A percentile compares a stretch with the other conserved stretches of the same genome.
phyloP scores from a whole-genome alignment of 2,329 filamentous ascomycete species.

The Colletotrichum liaoningense region DNA sequence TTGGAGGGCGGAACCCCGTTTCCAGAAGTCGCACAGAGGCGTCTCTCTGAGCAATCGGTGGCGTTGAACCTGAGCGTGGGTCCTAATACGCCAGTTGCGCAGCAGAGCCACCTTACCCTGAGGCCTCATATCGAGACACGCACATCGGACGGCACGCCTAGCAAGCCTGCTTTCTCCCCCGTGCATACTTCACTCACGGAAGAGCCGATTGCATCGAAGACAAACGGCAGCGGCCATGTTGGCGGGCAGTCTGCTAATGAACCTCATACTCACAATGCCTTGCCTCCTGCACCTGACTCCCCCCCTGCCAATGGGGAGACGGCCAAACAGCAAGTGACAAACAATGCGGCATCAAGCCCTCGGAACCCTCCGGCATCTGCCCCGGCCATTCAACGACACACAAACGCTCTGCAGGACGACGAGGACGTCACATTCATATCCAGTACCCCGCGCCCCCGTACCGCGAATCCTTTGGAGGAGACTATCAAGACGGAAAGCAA shows the following conservation, averaged over 20 bases:
- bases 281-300: not conserved
- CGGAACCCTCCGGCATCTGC: not conserved
- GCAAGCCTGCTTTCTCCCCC: not conserved
- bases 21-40: not conserved
- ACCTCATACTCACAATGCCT: not conserved
- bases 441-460: conserved; percentile 4
- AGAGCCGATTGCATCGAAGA: not conserved
- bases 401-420: not conserved
- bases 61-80: not conserved
- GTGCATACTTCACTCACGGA: not conserved
- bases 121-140: not conserved
- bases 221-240: not conserved
- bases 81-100: not conserved
- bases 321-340: conserved; percentile 5
- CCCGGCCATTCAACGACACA: not conserved
- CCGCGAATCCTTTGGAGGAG: not conserved
- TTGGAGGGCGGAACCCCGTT: not conserved
- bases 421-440: conserved; percentile 3
- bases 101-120: not conserved
- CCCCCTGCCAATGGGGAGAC: not conserved
- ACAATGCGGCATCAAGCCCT: not conserved
- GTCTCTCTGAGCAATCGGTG: not conserved
- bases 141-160: not conserved
- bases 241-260: not conserved
- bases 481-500: not conserved